A percentile compares a stretch with the other conserved stretches of the same genome.
phyloP scores from a whole-genome alignment of 495 filamentous ascomycete genomes.

The Amphirosellinia nigrospora region DNA sequence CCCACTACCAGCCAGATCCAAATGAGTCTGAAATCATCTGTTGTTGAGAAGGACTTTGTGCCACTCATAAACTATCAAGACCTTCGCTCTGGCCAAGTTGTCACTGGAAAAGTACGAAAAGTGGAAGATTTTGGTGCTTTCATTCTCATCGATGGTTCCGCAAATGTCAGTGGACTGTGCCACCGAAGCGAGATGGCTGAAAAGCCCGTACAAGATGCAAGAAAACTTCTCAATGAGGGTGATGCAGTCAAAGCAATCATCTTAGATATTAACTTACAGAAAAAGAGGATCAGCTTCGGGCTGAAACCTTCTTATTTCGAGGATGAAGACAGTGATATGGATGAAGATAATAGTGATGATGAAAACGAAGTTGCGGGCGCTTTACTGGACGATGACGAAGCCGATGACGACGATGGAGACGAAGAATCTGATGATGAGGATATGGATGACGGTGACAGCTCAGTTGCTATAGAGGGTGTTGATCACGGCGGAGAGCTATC shows the following conservation, averaged over 20 bases:
- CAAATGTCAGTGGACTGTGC: slow-evolving; percentile 89
- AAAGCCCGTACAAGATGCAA: slow-evolving; percentile 74
- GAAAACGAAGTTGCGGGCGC: slow-evolving; percentile 58
- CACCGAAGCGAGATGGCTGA: slow-evolving; percentile 91
- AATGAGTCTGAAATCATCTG: slow-evolving; percentile 84
- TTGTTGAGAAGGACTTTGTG: slow-evolving; percentile 79
- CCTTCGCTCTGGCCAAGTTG: slow-evolving; percentile 74
- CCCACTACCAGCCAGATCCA: slow-evolving; percentile 70
- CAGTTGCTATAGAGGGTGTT: slow-evolving; percentile 56
- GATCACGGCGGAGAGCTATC: slow-evolving; percentile 46
- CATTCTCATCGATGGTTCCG: slow-evolving; percentile 82
- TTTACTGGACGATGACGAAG: slow-evolving; percentile 47
- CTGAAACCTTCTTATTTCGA: slow-evolving; percentile 92
- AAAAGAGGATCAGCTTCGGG: slow-evolving; percentile 81
- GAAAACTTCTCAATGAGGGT: slow-evolving; percentile 82
- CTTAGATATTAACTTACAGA: slow-evolving; percentile 73
- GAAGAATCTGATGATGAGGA: slow-evolving; percentile 51
- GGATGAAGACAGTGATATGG: slow-evolving; percentile 59
- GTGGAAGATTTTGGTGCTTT: slow-evolving; percentile 95
- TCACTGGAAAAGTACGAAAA: slow-evolving; percentile 89
- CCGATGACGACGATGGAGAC: slow-evolving; percentile 45
- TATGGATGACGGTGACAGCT: slow-evolving; percentile 58
- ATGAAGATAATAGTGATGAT: slow-evolving; percentile 52
- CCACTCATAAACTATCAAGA: slow-evolving; percentile 71
- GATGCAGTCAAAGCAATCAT: slow-evolving; percentile 91